phyloP scores from a whole-genome alignment of 202 grass and related monocot species.

The Panicum hallii region DNA sequence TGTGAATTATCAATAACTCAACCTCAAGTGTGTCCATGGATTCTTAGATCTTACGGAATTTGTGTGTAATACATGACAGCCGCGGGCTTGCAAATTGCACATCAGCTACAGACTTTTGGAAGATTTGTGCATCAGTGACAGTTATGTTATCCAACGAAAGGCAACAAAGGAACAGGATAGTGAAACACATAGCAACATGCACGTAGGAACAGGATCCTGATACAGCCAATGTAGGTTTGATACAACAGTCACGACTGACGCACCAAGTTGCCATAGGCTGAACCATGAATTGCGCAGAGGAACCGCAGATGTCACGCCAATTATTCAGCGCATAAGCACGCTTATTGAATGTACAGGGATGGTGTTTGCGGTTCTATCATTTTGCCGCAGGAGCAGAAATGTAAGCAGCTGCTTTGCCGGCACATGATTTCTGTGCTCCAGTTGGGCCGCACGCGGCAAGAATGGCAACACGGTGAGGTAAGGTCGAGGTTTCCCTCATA shows the following conservation, averaged over 20 bases:
- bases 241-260: not conserved
- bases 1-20: not conserved
- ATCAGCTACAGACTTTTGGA: not conserved
- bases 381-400: not conserved
- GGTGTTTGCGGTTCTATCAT: not conserved
- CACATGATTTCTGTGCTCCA: constrained; percentile 18
- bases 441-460: not conserved
- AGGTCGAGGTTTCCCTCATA: constrained; percentile 51
- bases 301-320: not conserved
- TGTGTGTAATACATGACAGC: not conserved
- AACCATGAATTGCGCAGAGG: not conserved
- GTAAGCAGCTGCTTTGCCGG: not conserved
- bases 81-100: not conserved
- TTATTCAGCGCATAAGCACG: not conserved
- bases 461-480: not conserved
- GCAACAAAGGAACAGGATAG: not conserved
- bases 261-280: not conserved
- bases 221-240: not conserved
- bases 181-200: not conserved
- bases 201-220: not conserved
- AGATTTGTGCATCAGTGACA: not conserved
- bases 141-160: not conserved
- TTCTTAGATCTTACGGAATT: not conserved
- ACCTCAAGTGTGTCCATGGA: not conserved
- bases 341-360: constrained; percentile 39